phyloP scores from a whole-genome alignment of 2,329 filamentous ascomycete species.

The Aureobasidium sp. region DNA sequence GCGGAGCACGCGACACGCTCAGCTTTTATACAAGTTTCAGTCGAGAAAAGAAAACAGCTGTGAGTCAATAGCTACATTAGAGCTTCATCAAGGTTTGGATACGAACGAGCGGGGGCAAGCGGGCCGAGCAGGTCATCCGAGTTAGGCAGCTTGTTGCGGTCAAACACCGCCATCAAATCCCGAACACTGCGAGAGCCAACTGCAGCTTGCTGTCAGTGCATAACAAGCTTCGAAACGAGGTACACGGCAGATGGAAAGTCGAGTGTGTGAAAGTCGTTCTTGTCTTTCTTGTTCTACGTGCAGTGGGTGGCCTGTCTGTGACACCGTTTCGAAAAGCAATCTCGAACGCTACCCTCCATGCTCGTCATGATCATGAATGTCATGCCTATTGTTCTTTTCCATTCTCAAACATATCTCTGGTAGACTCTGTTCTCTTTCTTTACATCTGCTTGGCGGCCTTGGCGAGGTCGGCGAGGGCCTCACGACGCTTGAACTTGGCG shows the following conservation, averaged over 20 bases:
- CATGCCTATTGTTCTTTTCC: background rate
- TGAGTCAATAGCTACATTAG: no score
- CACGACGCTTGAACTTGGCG: constrained; percentile 67
- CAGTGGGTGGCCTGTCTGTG: background rate
- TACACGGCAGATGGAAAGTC: no score
- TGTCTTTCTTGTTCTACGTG: constrained; percentile 2
- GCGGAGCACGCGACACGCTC: background rate
- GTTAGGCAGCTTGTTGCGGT: background rate
- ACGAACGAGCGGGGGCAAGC: background rate
- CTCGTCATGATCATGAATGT: constrained; percentile 11
- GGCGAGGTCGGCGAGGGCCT: constrained; percentile 59
- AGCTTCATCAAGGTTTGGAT: no score
- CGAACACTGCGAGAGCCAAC: background rate
- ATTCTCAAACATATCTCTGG: background rate
- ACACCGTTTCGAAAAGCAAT: background rate
- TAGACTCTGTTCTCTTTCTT: background rate
- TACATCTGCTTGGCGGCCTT: constrained; percentile 28
- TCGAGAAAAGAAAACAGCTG: no score
- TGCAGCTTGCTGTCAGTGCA: background rate
- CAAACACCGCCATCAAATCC: background rate
- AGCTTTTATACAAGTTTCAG: background rate
- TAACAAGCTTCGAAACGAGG: no score
- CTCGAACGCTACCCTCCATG: background rate
- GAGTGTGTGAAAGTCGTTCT: background rate
- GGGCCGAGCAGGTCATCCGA: background rate